phyloP scores from a whole-genome alignment of 2,329 filamentous ascomycete species.

The Eutypa lata region DNA sequence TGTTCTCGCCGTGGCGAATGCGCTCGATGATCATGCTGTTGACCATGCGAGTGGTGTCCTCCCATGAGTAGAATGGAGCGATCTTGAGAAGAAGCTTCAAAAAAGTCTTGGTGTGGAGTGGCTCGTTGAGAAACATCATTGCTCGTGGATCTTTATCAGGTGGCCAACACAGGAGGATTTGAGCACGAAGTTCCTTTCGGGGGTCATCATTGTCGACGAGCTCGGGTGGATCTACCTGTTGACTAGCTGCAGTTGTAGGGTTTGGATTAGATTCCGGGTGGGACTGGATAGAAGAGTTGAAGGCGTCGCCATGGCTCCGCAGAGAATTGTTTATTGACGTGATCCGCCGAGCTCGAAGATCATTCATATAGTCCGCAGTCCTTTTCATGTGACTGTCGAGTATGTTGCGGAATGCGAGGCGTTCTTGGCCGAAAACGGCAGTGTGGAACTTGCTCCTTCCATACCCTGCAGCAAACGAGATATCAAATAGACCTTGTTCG shows the following conservation, averaged over 20 bases:
- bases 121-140: neutral
- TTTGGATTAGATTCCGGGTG: neutral
- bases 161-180: neutral
- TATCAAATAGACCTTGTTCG: neutral
- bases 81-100: neutral
- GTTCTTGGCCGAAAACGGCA: neutral
- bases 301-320: neutral
- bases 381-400: neutral
- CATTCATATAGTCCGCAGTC: neutral
- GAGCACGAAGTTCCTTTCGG: neutral
- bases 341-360: neutral
- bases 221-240: neutral
- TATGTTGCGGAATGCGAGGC: neutral
- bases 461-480: neutral
- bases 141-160: neutral
- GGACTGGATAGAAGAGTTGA: neutral
- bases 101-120: neutral
- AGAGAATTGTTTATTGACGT: neutral
- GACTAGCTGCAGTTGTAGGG: neutral
- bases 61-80: neutral
- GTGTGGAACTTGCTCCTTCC: neutral
- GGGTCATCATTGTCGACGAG: neutral
- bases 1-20: neutral
- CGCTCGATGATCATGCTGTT: constrained; percentile 1
- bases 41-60: neutral